Base-by-base conservation (phyloP, 352 stramenopile genomes). In the Pseudoperonospora humuli region DNA sequence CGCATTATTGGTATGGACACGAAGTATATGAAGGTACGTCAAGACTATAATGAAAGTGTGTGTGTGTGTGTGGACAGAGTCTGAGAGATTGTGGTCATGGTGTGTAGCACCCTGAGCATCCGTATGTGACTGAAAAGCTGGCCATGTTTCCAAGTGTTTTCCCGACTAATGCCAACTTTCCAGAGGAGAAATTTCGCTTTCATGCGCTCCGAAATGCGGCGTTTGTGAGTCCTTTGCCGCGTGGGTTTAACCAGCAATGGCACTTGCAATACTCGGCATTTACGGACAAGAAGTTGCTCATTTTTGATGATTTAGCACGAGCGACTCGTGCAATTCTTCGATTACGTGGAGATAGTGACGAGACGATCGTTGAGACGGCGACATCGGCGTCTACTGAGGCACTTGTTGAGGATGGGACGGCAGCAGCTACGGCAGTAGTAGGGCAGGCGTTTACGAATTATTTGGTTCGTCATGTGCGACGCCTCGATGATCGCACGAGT, bases 181-280 rank as follows among this genome's bases (percentile, higher is more conserved):
- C 75, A 5, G 81, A 93, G 51, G 81, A 93, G 26, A 84, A 91
- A 32, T 93, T 91, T 23, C 78, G 76, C 5, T 61, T 75, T 11
- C 79, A 91, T 50, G 74, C 81, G 9, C 37, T 86, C 21, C 75
- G 81, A 10, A 84, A 75, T 19, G 57, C 65, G 3, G 71, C 81
- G n/a, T 93, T 75, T 52, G 78, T 93, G 40, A 88, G 76, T 50
- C 71, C 69, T 5, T 43, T 87, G 20, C 77, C 81, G 5, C 63
- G 75, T n/a, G 81, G 77, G 0, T 88, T 93, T 38, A 78, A 75
- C 9, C 65, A 71, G 41, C 76, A 86, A 41, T 89, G 75, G 81
- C 81, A 93, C 55, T 45, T 82, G 28, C 81, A 93, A 44, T 93
- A 93, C 43, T 88, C 78, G 19, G 74, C 71, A 20, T 93, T 93